Base-by-base conservation (phyloP, 129 eudicot species). In the Pulicaria dysenterica region DNA sequence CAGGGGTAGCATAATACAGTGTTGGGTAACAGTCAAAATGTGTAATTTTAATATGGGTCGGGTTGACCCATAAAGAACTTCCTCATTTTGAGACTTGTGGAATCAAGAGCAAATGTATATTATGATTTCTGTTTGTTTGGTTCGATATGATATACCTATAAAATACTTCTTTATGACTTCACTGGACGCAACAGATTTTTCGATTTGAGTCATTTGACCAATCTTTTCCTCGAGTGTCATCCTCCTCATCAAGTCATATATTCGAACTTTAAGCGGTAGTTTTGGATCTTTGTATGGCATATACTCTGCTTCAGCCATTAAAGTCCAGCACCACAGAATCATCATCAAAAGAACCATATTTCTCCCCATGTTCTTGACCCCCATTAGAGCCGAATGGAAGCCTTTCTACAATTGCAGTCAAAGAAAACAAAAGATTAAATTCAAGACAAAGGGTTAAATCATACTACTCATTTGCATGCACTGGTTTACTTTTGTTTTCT, bases 171-270 rank as follows among this genome's bases (percentile, higher is more conserved):
- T 84, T 75, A 90, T 80, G 62, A 81, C 90, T 54, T 82, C 81
- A 15, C 67, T 37, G 0, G 86, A 59, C 13, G 91, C 90, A 10
- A 80, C 88, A 1, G 57, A 34, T n/a, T 85, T 67, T 15, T 90
- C 96, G 48, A 90, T 85, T 36, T 90, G 93, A 24, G 87, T 70
- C 96, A 90, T 85, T 70, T 90, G 96, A 36, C 93, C 96, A 42
- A 90, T 79, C 73, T 90, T 90, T 71, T 90, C 96, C 61, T 75
- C 85, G 1, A 90, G 61, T 7, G 83, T 90, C 96, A 90, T 90
- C 50, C 83, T 79, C 50, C 65, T 70, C 73, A 90, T 44, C 3
- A 90, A 78, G 76, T 90, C 90, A 36, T 78, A 80, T 11, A 90
- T 70, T 41, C 96, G 69, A 50, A 16, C 80, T 66, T 11, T 61